These are phyloP conservation scores for Amauroascus verrucosus DNA, from an alignment of 2,329 filamentous ascomycete genomes.

Conservation along the genomic window DNA sequence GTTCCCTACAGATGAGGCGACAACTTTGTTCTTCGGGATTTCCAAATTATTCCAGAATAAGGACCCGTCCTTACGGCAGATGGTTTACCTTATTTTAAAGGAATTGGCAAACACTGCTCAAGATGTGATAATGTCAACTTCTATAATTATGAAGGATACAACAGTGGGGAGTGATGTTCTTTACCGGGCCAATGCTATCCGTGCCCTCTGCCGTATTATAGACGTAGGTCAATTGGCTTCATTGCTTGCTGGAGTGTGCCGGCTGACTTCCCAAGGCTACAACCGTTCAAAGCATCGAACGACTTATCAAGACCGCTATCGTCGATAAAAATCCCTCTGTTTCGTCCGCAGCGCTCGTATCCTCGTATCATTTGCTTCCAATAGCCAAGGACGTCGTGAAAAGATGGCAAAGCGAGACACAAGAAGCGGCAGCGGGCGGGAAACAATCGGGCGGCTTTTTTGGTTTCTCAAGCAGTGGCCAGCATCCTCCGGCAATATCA, in stretches of 20 bases:
- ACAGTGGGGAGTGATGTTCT: constrained; percentile 88
- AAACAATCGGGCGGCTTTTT: constrained; percentile 88
- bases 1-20: constrained; percentile 95
- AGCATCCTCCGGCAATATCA: constrained; percentile 57
- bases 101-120: constrained; percentile 90
- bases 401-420: constrained; percentile 97
- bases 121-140: constrained; percentile 99
- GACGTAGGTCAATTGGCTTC: constrained; percentile 51
- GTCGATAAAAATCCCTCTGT: constrained; percentile 98
- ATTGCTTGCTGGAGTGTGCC: neutral
- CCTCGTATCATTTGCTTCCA: constrained; percentile 93
- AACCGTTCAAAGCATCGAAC: constrained; percentile 94
- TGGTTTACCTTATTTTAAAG: constrained; percentile 98
- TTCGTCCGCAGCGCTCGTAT: constrained; percentile 88
- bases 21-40: constrained; percentile 95
- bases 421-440: constrained; percentile 82
- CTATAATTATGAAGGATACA: constrained; percentile 99
- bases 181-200: constrained; percentile 90
- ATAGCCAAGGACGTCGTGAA: constrained; percentile 91
- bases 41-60: constrained; percentile 99
- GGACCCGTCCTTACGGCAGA: constrained; percentile 93
- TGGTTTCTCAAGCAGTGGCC: constrained; percentile 73
- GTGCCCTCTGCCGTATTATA: constrained; percentile 91
- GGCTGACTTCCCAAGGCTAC: constrained; percentile 52
- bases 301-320: constrained; percentile 97